These are phyloP conservation scores for Hanseniaspora lachancei DNA, from an alignment of 805 yeast species.

Conservation along the genomic window DNA sequence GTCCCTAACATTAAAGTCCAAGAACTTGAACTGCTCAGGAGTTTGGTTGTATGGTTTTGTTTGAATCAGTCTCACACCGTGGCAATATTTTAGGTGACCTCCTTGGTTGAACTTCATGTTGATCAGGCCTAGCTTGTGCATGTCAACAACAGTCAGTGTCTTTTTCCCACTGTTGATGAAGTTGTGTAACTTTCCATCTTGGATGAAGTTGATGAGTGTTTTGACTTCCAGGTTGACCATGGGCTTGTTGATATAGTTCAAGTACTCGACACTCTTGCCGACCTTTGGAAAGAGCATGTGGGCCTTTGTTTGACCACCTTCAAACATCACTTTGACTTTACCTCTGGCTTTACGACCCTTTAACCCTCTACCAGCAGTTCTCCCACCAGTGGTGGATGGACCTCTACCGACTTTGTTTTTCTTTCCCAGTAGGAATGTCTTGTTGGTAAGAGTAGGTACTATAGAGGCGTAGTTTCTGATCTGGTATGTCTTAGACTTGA, in stretches of 20 bases:
- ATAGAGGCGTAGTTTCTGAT: not conserved
- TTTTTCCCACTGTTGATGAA: not conserved
- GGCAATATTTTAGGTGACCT: not conserved
- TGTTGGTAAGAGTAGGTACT: not conserved
- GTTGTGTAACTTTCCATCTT: constrained; percentile 44
- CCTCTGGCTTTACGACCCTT: constrained; percentile 98
- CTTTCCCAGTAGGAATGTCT: not conserved
- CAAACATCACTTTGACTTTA: constrained; percentile 82
- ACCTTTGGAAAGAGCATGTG: constrained; percentile 72
- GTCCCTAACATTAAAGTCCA: constrained; percentile 25
- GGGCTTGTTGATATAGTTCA: constrained; percentile 43
- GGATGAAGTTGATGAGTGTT: constrained; percentile 57
- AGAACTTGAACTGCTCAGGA: constrained; percentile 40
- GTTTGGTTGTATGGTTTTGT: constrained; percentile 68
- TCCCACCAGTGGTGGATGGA: constrained; percentile 84
- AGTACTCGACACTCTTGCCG: constrained; percentile 42
- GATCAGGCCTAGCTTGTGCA: constrained; percentile 62
- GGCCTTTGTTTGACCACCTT: constrained; percentile 97
- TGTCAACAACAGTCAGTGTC: constrained; percentile 53
- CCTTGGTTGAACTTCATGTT: constrained; percentile 44
- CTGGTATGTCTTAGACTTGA: not conserved
- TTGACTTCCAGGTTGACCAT: constrained; percentile 51
- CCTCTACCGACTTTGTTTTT: constrained; percentile 82
- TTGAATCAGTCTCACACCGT: constrained; percentile 11
- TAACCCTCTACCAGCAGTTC: constrained; percentile 93